A percentile compares a stretch with the other conserved stretches of the same genome.
phyloP scores from a whole-genome alignment of 2,329 filamentous ascomycete genomes.

The Xylaria sp. region DNA sequence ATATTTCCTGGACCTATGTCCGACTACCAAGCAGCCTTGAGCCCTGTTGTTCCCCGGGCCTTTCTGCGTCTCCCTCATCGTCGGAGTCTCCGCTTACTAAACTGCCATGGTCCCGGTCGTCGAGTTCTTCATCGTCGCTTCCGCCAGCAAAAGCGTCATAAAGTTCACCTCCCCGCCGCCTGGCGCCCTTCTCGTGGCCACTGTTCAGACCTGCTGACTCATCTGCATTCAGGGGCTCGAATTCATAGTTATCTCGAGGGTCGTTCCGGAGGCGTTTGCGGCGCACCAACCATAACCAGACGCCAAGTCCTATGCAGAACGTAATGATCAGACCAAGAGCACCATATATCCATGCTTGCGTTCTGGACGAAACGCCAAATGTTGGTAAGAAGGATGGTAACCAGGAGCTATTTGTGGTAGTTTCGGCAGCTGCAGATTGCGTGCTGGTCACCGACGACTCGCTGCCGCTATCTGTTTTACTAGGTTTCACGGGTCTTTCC shows the following conservation, averaged over 20 bases:
- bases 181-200: slow-evolving; percentile 55
- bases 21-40: slow-evolving; percentile 35
- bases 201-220: slow-evolving; percentile 69
- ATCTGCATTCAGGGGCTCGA: slow-evolving; percentile 88
- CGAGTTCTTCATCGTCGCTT: slow-evolving; percentile 74
- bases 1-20: background rate
- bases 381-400: slow-evolving; percentile 89
- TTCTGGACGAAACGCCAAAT: slow-evolving; percentile 86
- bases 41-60: slow-evolving; percentile 35
- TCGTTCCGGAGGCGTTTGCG: slow-evolving; percentile 79
- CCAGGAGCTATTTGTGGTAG: slow-evolving; percentile 67
- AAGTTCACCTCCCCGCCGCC: slow-evolving; percentile 81
- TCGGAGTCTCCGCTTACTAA: slow-evolving; percentile 53
- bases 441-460: slow-evolving; percentile 42
- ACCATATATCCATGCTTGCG: slow-evolving; percentile 93
- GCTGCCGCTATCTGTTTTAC: slow-evolving; percentile 47
- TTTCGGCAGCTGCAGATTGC: slow-evolving; percentile 46
- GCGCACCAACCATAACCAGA: slow-evolving; percentile 83
- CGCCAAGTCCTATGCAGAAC: slow-evolving; percentile 83
- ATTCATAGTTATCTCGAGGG: slow-evolving; percentile 87
- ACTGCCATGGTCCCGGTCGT: slow-evolving; percentile 54
- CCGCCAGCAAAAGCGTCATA: slow-evolving; percentile 98
- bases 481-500: slow-evolving; percentile 67
- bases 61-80: slow-evolving; percentile 34
- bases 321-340: slow-evolving; percentile 83